Conservation (phyloP, 2,329 filamentous ascomycete species). For the Pseudomassariella vexata region DNA sequence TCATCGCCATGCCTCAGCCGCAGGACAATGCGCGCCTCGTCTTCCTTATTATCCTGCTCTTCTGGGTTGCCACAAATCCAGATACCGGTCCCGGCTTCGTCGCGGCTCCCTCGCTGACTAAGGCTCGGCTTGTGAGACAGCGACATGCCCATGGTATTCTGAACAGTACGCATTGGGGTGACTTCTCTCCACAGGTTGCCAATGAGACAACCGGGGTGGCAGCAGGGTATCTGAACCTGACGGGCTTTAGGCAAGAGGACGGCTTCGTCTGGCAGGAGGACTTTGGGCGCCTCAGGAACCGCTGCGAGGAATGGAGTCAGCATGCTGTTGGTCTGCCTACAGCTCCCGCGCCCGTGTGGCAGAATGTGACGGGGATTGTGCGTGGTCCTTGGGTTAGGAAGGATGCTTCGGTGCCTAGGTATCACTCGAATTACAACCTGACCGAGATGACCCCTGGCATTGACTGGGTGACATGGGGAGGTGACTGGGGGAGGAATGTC, state of each 20-base stretch:
- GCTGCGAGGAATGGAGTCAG: slow-evolving; percentile 56
- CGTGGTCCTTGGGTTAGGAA: slow-evolving; percentile 69
- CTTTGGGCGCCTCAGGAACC: slow-evolving; percentile 58
- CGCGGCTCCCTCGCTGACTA: slow-evolving; percentile 33
- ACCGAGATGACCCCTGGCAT: slow-evolving; percentile 59
- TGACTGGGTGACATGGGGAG: slow-evolving; percentile 54
- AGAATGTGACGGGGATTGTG: slow-evolving; percentile 71
- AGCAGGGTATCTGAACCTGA: slow-evolving; percentile 59
- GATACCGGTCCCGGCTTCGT: slow-evolving; percentile 36
- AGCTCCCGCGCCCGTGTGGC: slow-evolving; percentile 53
- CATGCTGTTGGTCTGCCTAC: slow-evolving; percentile 40
- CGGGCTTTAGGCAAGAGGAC: slow-evolving; percentile 70
- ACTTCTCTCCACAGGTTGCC: slow-evolving; percentile 43
- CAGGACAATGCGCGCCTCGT: slow-evolving; percentile 39
- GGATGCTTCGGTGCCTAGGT: slow-evolving; percentile 39
- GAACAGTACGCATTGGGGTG: slow-evolving; percentile 53
- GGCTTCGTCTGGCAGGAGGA: slow-evolving; percentile 76
- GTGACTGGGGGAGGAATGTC: slow-evolving; percentile 72
- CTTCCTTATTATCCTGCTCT: slow-evolving; percentile 36
- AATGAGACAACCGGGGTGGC: slow-evolving; percentile 21
- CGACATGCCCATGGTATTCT: slow-evolving; percentile 46
- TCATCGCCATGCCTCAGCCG: slow-evolving; percentile 38
- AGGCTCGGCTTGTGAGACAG: slow-evolving; percentile 44
- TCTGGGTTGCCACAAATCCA: slow-evolving; percentile 38
- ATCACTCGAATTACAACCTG: slow-evolving; percentile 53